Evolutionary conservation across 2,329 filamentous ascomycete species (phyloP), one percentile per base, ranked within the genome.

Genomic region (Colletotrichum sp.): DNA sequence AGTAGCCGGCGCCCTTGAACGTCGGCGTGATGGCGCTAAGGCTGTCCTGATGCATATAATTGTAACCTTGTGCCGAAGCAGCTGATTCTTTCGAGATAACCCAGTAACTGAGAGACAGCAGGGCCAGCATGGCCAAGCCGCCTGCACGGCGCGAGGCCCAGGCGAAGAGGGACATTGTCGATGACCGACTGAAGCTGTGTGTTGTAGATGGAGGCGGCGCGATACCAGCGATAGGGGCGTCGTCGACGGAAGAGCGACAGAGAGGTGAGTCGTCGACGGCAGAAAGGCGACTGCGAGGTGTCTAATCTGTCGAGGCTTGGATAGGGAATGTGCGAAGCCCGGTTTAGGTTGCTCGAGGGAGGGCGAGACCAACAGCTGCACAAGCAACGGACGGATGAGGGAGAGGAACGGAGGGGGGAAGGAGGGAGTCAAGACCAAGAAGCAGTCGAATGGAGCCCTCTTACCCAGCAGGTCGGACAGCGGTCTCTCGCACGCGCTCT

Each of bases 71-170:
- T 63, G 84, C 83, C 67, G 87, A 83, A 36, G 84, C 81, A 16
- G 85, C 85, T 28, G 87, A 84, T 82, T 92, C 90, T 73, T 84
- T 85, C 18, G 87, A 88, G 77, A 92, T 88, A 59, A 91, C 90
- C 85, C 86, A 91, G 83, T 89, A 91, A 79, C 87, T 89, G 72
- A 92, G 86, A 55, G 79, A 80, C 72, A 89, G 78, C 69, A 90
- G 82, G 52, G 82, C 81, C 30, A 92, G 81, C 86, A 91, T 90
- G 78, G 88, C 90, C 77, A 92, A 80, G 71, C 90, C 90, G 74
- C 90, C 90, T 36, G 86, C 87, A 78, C 90, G 87, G 80, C 87
- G 87, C 78, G 89, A 86, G 77, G 86, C 88, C 90, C 90, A 92
- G 49, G 80, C 81, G 79, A 92, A 89, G 78, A 91, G 79, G 76